These are phyloP conservation scores for Leccinum uliginosum DNA, from an alignment of 768 basidiomycete genomes.

Conservation along the genomic window DNA sequence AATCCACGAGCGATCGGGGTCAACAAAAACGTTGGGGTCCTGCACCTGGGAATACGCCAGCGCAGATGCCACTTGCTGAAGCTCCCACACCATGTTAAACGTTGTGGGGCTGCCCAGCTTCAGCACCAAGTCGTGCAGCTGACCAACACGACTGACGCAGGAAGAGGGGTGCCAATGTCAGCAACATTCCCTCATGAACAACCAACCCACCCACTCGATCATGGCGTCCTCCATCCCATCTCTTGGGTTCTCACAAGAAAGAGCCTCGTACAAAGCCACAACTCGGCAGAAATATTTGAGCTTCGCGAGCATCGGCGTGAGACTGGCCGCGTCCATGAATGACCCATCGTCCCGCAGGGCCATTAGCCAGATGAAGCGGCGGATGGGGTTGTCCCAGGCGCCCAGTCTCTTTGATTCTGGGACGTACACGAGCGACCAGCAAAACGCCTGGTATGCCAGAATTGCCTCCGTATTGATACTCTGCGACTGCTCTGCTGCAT, in stretches of 20 bases:
- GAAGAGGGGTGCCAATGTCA: neutral
- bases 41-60: too few species aligned
- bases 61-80: too few species aligned
- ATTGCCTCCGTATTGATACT: neutral
- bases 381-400: neutral
- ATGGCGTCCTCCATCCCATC: neutral
- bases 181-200: neutral
- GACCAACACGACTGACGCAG: neutral
- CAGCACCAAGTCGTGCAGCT: too few species aligned
- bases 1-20: too few species aligned
- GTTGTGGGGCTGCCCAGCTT: too few species aligned
- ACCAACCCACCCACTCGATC: neutral
- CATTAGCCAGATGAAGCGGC: neutral
- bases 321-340: neutral
- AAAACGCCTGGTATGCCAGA: neutral
- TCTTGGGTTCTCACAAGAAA: neutral
- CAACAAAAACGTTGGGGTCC: too few species aligned
- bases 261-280: neutral
- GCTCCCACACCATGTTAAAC: too few species aligned
- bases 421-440: neutral
- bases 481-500: neutral
- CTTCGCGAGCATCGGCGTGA: neutral
- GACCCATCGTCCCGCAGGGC: neutral
- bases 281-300: constrained; percentile 2
- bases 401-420: neutral